These are phyloP conservation scores for Diplosphaera chodatii DNA, from an alignment of 139 green algal species.

Conservation along the genomic window DNA sequence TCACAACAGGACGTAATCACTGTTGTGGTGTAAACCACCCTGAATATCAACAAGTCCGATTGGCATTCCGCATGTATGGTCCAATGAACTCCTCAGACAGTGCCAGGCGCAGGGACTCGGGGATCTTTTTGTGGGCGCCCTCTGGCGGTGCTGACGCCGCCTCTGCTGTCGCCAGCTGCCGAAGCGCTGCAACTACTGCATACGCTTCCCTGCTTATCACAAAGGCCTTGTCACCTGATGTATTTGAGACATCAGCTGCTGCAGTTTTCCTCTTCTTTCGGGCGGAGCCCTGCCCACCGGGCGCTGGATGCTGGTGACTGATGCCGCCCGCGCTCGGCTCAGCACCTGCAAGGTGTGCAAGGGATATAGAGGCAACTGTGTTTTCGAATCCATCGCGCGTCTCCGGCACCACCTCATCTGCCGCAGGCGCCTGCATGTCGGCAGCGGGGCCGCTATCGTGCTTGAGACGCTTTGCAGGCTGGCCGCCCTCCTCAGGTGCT, in stretches of 20 bases:
- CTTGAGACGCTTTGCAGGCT: too few species aligned
- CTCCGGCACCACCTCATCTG: background rate
- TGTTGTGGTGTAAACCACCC: background rate
- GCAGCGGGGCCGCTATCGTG: too few species aligned
- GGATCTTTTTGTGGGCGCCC: background rate
- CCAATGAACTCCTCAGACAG: conserved; percentile 4
- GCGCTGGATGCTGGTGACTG: too few species aligned
- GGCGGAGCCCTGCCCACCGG: too few species aligned
- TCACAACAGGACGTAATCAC: too few species aligned
- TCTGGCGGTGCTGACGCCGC: background rate
- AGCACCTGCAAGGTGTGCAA: too few species aligned
- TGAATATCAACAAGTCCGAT: background rate
- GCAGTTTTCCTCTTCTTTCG: too few species aligned
- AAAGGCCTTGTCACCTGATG: background rate
- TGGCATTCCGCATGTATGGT: background rate
- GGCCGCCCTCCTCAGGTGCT: background rate
- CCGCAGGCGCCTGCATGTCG: background rate
- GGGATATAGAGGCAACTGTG: too few species aligned
- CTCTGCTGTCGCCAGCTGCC: background rate
- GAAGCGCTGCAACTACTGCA: background rate
- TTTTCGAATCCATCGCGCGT: background rate
- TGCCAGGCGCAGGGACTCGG: conserved; percentile 1
- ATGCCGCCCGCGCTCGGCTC: too few species aligned
- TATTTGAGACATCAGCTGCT: background rate
- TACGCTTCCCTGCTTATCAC: background rate